phyloP scores from a whole-genome alignment of 495 filamentous ascomycete species.

The Penicillium dipodomyicola region DNA sequence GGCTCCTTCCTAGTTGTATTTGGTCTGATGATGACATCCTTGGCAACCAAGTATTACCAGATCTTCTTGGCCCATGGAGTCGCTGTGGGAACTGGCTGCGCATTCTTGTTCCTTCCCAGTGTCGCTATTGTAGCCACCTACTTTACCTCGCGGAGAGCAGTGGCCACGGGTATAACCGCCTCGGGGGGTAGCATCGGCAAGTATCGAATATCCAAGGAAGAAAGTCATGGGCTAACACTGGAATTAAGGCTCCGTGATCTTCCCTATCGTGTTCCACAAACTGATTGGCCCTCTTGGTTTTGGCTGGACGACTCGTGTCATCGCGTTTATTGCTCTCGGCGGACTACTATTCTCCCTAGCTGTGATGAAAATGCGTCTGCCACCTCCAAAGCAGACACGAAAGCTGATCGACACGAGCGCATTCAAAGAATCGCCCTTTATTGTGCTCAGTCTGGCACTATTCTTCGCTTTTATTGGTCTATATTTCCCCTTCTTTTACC shows the following conservation, averaged over 20 bases:
- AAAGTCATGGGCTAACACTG: neutral
- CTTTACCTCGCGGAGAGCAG: slow-evolving; percentile 40
- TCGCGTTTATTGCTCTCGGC: slow-evolving; percentile 51
- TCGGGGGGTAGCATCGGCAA: slow-evolving; percentile 42
- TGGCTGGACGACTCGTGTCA: slow-evolving; percentile 51
- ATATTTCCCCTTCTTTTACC: slow-evolving; percentile 47
- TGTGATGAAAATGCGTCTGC: neutral
- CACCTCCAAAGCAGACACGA: slow-evolving; percentile 11
- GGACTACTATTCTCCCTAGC: neutral
- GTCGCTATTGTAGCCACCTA: slow-evolving; percentile 43
- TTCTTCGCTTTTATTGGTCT: slow-evolving; percentile 38
- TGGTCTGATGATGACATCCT: slow-evolving; percentile 50
- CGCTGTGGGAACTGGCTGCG: slow-evolving; percentile 41
- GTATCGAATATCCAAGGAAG: neutral
- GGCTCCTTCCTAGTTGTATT: slow-evolving; percentile 41
- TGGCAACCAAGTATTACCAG: slow-evolving; percentile 40
- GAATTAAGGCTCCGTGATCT: slow-evolving; percentile 47
- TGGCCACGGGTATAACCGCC: slow-evolving; percentile 48
- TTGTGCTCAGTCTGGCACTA: slow-evolving; percentile 27
- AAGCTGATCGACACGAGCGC: slow-evolving; percentile 15
- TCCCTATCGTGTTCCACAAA: slow-evolving; percentile 52
- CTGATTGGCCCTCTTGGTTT: slow-evolving; percentile 50
- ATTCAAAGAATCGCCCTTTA: slow-evolving; percentile 36
- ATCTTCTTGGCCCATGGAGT: slow-evolving; percentile 43
- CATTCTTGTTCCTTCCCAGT: slow-evolving; percentile 40